Evolutionary conservation across 2,329 filamentous ascomycete species (phyloP), one percentile per base, ranked within the genome.

Genomic region (Colletotrichum falcatum): DNA sequence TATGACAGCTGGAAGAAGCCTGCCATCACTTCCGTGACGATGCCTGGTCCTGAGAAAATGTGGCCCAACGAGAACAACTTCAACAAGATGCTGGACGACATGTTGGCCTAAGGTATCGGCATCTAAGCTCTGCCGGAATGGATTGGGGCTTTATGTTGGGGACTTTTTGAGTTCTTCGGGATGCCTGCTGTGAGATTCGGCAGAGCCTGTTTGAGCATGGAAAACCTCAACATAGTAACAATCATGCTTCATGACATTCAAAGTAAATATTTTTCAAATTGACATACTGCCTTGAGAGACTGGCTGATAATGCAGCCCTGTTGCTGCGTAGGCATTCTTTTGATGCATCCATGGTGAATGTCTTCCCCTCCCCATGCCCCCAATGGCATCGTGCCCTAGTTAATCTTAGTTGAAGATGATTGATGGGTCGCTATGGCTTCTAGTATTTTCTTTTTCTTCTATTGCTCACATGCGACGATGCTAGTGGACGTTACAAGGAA

Each of bases 301-400:
- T 2, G 18, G 5, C 42, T 8, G 9, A n/a, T 44, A 5, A 18
- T 0, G 60, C 59, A 26, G 78, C 78, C 1, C 62, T 68, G 1
- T 77, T 78, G n/a, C 85, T 85, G 77, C 85, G 91, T 60, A 83
- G 83, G 77, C 86, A 90, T 51, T 89, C 87, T 11, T 84, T 79
- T 73, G 86, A 83, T 4, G 91, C 88, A 46, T 87, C 83, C 0
- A 86, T 82, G 56, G 84, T 85, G 48, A 91, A 81, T n/a, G 91
- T 84, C 77, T 92, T 90, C 3, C 80, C 80, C n/a, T n/a, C 65
- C 90, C 84, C 85, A 92, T 91, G 61, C 86, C 84, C 75, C 86
- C 79, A 61, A 92, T 83, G 2, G 90, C 60, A 39, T 58, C 26
- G 33, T 58, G 16, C 20, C 39, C 39, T 58, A 16, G 56, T 33